A percentile compares a stretch with the other conserved stretches of the same genome.
Conservation (phyloP, 352 stramenopile genomes). For the Globisporangium viniferum region DNA sequence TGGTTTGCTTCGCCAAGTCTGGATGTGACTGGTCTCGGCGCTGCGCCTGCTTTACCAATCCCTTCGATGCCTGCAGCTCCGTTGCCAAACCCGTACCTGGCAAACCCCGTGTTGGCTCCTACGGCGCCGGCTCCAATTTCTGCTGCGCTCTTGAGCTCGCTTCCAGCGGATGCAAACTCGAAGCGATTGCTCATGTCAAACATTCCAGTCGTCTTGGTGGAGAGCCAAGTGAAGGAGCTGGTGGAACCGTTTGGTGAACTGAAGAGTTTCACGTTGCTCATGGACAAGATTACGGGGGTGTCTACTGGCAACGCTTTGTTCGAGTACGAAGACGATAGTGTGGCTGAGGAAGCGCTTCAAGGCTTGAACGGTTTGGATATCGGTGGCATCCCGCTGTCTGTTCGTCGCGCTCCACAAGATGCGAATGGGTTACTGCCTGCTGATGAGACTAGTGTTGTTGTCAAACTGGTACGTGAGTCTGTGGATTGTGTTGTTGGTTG, state of each 20-base stretch:
- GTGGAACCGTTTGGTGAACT: slow-evolving; percentile 81
- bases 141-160: slow-evolving; percentile 3
- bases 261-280: slow-evolving; percentile 64
- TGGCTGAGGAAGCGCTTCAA: slow-evolving; percentile 57
- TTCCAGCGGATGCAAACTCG: slow-evolving; percentile 14
- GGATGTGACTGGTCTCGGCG: slow-evolving; percentile 8
- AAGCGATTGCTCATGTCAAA: slow-evolving; percentile 81
- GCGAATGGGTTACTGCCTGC: slow-evolving; percentile 14
- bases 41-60: slow-evolving; percentile 9
- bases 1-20: slow-evolving; percentile 61
- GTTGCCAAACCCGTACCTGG: background rate
- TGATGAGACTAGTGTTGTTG: slow-evolving; percentile 49
- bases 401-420: slow-evolving; percentile 49
- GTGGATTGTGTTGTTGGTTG: background rate
- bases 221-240: slow-evolving; percentile 81
- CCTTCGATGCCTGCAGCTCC: background rate
- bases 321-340: slow-evolving; percentile 65
- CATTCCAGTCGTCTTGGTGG: slow-evolving; percentile 69
- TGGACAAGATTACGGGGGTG: slow-evolving; percentile 39
- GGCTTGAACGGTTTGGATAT: slow-evolving; percentile 80
- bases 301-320: slow-evolving; percentile 76
- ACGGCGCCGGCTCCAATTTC: background rate
- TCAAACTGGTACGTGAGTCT: slow-evolving; percentile 63
- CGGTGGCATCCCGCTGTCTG: slow-evolving; percentile 56
- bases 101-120: background rate